Conservation (phyloP, 1,284 basidiomycete genomes). For the Xerocomus minutiporus region DNA sequence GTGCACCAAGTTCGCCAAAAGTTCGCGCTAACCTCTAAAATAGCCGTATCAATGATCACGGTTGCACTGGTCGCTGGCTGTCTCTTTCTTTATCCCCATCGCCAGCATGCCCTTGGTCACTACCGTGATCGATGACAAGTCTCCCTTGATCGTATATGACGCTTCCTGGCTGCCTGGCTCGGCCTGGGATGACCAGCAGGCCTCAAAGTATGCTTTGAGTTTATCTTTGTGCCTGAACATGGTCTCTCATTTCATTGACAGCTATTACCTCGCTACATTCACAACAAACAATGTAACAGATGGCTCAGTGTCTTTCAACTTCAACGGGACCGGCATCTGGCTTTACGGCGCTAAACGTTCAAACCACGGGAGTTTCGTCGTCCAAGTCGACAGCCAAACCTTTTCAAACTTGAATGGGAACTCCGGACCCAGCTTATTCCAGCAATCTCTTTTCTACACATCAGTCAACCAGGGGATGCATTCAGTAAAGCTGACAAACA, state of each 20-base stretch:
- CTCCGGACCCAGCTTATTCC: conserved; percentile 17
- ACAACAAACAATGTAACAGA: conserved; percentile 26
- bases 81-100: neutral
- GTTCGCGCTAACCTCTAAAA: neutral
- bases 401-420: conserved; percentile 11
- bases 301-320: conserved; percentile 29
- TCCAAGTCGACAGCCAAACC: conserved; percentile 29
- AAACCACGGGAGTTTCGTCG: conserved; percentile 33
- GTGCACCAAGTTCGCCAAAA: too few species aligned
- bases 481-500: conserved; percentile 30
- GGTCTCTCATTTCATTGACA: conserved; percentile 6
- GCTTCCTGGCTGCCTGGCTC: conserved; percentile 21
- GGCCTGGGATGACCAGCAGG: conserved; percentile 13
- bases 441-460: conserved; percentile 28
- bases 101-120: conserved; percentile 25
- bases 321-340: conserved; percentile 36
- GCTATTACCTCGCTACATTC: conserved; percentile 33
- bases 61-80: neutral
- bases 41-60: neutral
- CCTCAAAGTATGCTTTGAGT: conserved; percentile 14
- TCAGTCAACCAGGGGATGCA: conserved; percentile 30
- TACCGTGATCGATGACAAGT: conserved; percentile 30
- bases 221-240: neutral
- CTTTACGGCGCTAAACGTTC: conserved; percentile 32
- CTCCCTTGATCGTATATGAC: conserved; percentile 29